Conservation (phyloP, 164 flowering plant species). For the Aristolochia fimbriata region DNA sequence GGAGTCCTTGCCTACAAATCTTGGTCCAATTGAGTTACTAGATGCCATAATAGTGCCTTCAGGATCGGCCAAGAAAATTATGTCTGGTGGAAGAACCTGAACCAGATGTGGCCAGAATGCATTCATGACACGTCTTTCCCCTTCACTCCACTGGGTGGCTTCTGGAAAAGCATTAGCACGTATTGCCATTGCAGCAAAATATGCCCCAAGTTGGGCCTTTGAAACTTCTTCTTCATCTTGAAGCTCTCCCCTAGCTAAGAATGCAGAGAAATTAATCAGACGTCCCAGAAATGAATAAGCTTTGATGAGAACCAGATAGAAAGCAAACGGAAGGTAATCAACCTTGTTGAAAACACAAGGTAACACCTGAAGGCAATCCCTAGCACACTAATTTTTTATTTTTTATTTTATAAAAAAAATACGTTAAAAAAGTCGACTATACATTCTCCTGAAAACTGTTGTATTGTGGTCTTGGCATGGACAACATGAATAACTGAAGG, state of each 20-base stretch:
- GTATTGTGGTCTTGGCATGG: no score
- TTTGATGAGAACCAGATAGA: not conserved
- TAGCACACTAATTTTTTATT: no score
- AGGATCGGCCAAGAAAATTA: slow-evolving; percentile 90
- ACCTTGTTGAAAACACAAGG: not conserved
- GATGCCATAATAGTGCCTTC: slow-evolving; percentile 88
- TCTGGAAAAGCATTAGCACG: slow-evolving; percentile 91
- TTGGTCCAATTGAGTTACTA: slow-evolving; percentile 71
- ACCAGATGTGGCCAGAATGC: slow-evolving; percentile 75
- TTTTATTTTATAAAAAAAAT: no score
- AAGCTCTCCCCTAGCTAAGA: slow-evolving; percentile 73
- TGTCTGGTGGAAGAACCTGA: slow-evolving; percentile 66
- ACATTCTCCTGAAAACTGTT: no score
- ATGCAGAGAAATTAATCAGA: not conserved
- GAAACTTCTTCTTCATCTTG: slow-evolving; percentile 83
- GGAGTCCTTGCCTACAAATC: slow-evolving; percentile 50
- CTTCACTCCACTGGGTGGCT: slow-evolving; percentile 97
- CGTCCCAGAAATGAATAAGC: not conserved
- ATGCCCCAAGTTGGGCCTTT: slow-evolving; percentile 87
- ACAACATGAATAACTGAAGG: no score
- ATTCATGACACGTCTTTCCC: slow-evolving; percentile 81
- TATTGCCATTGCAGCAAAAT: slow-evolving; percentile 93
- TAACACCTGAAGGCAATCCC: no score
- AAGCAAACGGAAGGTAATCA: not conserved
- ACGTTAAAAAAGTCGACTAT: no score